Conservation (phyloP, 1,284 basidiomycete genomes). For the Ceratobasidium papillatum region DNA sequence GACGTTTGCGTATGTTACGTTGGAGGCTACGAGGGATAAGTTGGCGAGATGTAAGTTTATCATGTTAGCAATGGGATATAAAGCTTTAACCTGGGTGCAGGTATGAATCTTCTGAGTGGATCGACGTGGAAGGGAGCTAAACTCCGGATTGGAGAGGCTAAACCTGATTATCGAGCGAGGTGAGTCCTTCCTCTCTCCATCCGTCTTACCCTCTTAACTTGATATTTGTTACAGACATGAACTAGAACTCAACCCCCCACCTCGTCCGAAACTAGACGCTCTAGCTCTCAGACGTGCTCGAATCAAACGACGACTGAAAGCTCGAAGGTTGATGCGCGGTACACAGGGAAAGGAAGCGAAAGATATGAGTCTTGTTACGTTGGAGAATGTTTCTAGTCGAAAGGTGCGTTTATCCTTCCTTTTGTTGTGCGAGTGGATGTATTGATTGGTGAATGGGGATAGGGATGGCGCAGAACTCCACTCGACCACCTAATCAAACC, state of each 20-base stretch:
- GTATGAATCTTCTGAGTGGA: conserved; percentile 76
- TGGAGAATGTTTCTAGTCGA: conserved; percentile 59
- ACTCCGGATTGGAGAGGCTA: conserved; percentile 80
- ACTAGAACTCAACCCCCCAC: conserved; percentile 19
- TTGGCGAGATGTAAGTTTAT: conserved; percentile 68
- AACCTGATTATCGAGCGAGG: conserved; percentile 72
- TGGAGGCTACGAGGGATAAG: conserved; percentile 68
- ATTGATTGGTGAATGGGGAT: neutral
- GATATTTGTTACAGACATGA: conserved; percentile 10
- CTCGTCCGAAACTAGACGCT: conserved; percentile 10
- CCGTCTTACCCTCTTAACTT: neutral
- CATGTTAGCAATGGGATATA: conserved; percentile 7
- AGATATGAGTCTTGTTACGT: conserved; percentile 70
- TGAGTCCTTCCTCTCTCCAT: conserved; percentile 50
- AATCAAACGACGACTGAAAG: conserved; percentile 13
- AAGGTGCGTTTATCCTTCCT: conserved; percentile 48
- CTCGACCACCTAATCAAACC: conserved; percentile 71
- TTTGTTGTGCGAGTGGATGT: neutral
- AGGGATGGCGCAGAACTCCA: conserved; percentile 70
- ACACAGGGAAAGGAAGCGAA: conserved; percentile 54
- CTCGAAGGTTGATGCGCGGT: neutral
- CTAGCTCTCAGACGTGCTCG: conserved; percentile 22
- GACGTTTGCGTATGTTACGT: conserved; percentile 76
- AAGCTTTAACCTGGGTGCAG: conserved; percentile 52
- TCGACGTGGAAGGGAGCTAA: conserved; percentile 85